Evolutionary conservation across 164 flowering plant genomes (phyloP), one percentile per base, ranked within the genome.

Genomic region (Hamamelis virginiana): DNA sequence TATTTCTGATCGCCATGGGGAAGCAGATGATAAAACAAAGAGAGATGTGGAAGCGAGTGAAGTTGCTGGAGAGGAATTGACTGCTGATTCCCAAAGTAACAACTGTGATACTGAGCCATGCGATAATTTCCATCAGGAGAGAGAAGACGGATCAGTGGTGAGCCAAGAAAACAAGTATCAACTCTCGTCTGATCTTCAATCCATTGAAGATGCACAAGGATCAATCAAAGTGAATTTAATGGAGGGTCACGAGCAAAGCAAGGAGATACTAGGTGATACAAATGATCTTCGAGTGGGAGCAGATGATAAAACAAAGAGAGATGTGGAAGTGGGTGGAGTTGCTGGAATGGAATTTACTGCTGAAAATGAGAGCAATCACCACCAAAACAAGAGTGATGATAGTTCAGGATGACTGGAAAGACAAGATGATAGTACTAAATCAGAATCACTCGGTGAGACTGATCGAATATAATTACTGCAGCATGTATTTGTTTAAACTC

Each of bases 131-230:
- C n/a, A n/a, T 52, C 61, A 63, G 22, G 53, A 69, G 25, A 53
- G 46, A 1, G 68, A 63, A 19, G 72, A 67, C 1, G 73, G 11
- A 19, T 52, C 63, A 48, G 45, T 11, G 47, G 27, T 67, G 65
- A 64, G 33, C 65, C 46, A 60, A 52, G 68, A 46, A 18, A 58
- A 63, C 14, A 27, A 74, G 64, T 5, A 26, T 55, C 53, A 25
- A n/a, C 5, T 14, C 18, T 28, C 43, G 13, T 27, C 65, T 65
- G 59, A 56, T 44, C 63, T 4, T 58, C 45, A 26, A 59, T 25
- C 50, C 52, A 25, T 50, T 57, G 68, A 64, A 60, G 70, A 27
- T 26, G 55, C 48, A 12, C 59, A 59, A 67, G 57, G 18, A 41
- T 67, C 60, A 64, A 23, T 27, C 1, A 18, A 47, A 15, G 66